Percentiles rank a stretch among this genome's conserved stretches.
Conservation (phyloP, 2,329 filamentous ascomycete genomes). For the Erysiphe pulchra region DNA sequence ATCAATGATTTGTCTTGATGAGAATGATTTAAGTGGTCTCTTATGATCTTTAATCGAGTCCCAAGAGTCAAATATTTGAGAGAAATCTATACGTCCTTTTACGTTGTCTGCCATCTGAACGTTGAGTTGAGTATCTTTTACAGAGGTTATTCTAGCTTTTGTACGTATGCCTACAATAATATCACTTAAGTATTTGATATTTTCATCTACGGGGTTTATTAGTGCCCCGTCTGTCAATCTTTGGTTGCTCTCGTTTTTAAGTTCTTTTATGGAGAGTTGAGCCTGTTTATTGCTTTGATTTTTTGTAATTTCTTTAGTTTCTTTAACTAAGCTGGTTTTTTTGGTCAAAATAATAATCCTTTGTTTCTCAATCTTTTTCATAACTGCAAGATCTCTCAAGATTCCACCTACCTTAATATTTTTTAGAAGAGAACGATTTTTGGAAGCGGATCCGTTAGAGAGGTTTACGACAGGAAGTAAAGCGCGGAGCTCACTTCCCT, state of each 20-base stretch:
- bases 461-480: slow-evolving; percentile 54
- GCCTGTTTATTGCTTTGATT: slow-evolving; percentile 49
- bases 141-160: slow-evolving; percentile 53
- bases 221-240: slow-evolving; percentile 15
- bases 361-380: slow-evolving; percentile 64
- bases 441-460: slow-evolving; percentile 58
- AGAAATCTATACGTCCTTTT: slow-evolving; percentile 79
- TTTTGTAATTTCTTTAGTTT: slow-evolving; percentile 44
- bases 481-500: slow-evolving; percentile 49
- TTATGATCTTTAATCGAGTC: slow-evolving; percentile 67
- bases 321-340: slow-evolving; percentile 57
- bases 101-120: slow-evolving; percentile 69
- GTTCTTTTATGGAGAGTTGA: slow-evolving; percentile 28
- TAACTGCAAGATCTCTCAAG: slow-evolving; percentile 53
- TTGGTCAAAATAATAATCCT: slow-evolving; percentile 52
- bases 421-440: slow-evolving; percentile 51
- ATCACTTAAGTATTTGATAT: slow-evolving; percentile 40
- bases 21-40: slow-evolving; percentile 51
- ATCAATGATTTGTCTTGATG: slow-evolving; percentile 39
- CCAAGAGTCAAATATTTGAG: slow-evolving; percentile 72
- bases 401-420: slow-evolving; percentile 67
- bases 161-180: slow-evolving; percentile 46
- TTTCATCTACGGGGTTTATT: slow-evolving; percentile 36
- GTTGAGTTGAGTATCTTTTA: slow-evolving; percentile 83
- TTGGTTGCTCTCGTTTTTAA: slow-evolving; percentile 20